phyloP scores from a whole-genome alignment of 2,329 filamentous ascomycete species.

The Colletotrichum tabaci region DNA sequence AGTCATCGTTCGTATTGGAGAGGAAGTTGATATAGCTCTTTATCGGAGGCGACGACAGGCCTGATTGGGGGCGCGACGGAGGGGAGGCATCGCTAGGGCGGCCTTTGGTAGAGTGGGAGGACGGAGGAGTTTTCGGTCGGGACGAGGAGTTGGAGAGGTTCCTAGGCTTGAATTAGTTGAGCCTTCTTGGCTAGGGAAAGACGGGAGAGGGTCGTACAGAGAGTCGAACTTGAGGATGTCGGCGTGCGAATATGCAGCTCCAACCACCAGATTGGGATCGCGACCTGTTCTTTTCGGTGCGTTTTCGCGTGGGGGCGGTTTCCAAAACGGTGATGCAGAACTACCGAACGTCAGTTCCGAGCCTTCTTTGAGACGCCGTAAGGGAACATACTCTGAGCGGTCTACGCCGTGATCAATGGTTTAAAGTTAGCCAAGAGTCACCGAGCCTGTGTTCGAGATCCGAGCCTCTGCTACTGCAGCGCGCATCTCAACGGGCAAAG shows the following conservation, averaged over 20 bases:
- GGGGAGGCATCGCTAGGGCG: slow-evolving; percentile 70
- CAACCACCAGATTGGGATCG: slow-evolving; percentile 84
- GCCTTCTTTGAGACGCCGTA: slow-evolving; percentile 47
- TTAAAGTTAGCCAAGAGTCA: slow-evolving; percentile 42
- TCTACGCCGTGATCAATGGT: slow-evolving; percentile 57
- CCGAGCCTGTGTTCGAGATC: slow-evolving; percentile 13
- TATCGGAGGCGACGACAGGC: slow-evolving; percentile 74
- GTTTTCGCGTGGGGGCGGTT: slow-evolving; percentile 69
- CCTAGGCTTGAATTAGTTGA: slow-evolving; percentile 55
- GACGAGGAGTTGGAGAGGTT: slow-evolving; percentile 72
- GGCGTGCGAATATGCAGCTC: slow-evolving; percentile 95
- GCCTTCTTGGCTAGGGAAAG: neutral
- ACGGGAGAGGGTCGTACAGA: slow-evolving; percentile 69
- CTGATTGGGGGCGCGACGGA: slow-evolving; percentile 66
- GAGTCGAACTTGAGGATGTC: slow-evolving; percentile 92
- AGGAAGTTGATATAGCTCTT: slow-evolving; percentile 86
- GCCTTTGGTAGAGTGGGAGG: slow-evolving; percentile 68
- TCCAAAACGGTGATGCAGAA: slow-evolving; percentile 92
- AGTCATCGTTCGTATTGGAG: slow-evolving; percentile 86
- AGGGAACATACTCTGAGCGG: slow-evolving; percentile 72
- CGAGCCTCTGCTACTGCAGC: slow-evolving; percentile 19
- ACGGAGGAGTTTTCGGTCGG: slow-evolving; percentile 83
- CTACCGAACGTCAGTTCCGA: slow-evolving; percentile 62
- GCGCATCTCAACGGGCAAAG: slow-evolving; percentile 28
- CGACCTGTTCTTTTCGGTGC: slow-evolving; percentile 68